Conservation (phyloP, 208 protist genomes). For the Leishmania tarentolae region DNA sequence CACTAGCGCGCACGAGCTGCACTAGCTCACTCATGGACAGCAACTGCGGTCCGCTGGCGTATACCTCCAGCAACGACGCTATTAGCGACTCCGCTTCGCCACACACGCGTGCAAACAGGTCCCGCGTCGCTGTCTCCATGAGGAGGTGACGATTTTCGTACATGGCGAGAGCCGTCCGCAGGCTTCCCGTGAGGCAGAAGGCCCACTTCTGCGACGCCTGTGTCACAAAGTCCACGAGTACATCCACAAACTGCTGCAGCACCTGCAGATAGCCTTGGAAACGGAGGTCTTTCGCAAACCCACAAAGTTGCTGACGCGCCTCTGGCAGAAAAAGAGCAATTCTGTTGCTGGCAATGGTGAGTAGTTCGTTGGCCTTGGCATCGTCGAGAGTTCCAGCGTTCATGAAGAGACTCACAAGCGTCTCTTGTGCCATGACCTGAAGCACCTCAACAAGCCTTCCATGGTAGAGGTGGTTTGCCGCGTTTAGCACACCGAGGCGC, state of each 20-base stretch:
- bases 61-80: slow-evolving; percentile 34
- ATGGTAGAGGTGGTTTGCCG: slow-evolving; percentile 34
- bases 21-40: slow-evolving; percentile 32
- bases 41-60: slow-evolving; percentile 16
- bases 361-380: slow-evolving; percentile 58
- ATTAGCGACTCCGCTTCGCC: slow-evolving; percentile 42
- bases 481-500: slow-evolving; percentile 48
- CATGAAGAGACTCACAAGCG: slow-evolving; percentile 58
- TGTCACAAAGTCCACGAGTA: slow-evolving; percentile 48
- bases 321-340: slow-evolving; percentile 24
- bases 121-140: slow-evolving; percentile 27
- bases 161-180: slow-evolving; percentile 22
- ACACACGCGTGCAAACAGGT: slow-evolving; percentile 28
- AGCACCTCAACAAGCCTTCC: slow-evolving; percentile 28
- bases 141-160: slow-evolving; percentile 22
- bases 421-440: slow-evolving; percentile 48
- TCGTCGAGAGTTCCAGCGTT: slow-evolving; percentile 50
- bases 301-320: slow-evolving; percentile 24
- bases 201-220: slow-evolving; percentile 58
- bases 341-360: slow-evolving; percentile 38
- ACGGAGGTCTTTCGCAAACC: slow-evolving; percentile 17
- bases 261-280: slow-evolving; percentile 50
- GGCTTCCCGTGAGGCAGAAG: slow-evolving; percentile 43
- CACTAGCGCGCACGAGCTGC: slow-evolving; percentile 38
- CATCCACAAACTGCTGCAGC: slow-evolving; percentile 42